Evolutionary conservation across 805 yeast genomes (phyloP).

Genomic region (Gaillardinia entomophila): DNA sequence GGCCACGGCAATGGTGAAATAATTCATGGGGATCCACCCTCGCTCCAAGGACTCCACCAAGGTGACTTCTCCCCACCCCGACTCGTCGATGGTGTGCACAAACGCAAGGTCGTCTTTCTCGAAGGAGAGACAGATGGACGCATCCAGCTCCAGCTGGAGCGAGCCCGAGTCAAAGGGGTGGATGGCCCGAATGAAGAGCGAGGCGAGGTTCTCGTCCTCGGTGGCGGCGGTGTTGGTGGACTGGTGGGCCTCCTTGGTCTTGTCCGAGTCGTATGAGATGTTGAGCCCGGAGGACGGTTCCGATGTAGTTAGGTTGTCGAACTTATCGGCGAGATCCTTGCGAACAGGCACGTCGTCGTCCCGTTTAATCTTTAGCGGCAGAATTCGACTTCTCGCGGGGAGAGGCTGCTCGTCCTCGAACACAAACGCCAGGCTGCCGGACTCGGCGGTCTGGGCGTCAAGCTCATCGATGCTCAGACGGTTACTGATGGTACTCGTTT

Average conservation of each 20-base stretch:
- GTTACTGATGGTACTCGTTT: conserved; percentile 18
- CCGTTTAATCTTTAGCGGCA: not conserved
- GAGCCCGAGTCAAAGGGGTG: conserved; percentile 56
- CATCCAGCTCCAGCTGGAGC: conserved; percentile 59
- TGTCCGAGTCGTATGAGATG: conserved; percentile 12
- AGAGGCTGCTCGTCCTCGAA: conserved; percentile 1
- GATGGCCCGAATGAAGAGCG: conserved; percentile 50
- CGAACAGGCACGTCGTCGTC: conserved; percentile 20
- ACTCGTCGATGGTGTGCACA: conserved; percentile 71
- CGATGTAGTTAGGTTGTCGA: conserved; percentile 7
- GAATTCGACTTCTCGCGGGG: not conserved
- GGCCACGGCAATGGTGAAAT: conserved; percentile 48
- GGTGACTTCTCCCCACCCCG: conserved; percentile 89
- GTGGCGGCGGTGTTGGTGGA: conserved; percentile 4
- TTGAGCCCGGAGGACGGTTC: conserved; percentile 15
- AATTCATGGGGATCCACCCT: conserved; percentile 87
- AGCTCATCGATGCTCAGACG: conserved; percentile 13
- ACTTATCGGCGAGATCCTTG: conserved; percentile 18
- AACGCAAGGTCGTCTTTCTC: conserved; percentile 66
- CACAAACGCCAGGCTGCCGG: conserved; percentile 4
- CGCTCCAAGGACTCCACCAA: conserved; percentile 54
- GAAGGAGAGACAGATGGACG: conserved; percentile 69
- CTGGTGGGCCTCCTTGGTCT: conserved; percentile 1
- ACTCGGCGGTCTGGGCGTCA: not conserved
- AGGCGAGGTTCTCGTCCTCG: conserved; percentile 43